Evolutionary conservation across 768 basidiomycete genomes (phyloP).

Genomic region (Gymnopilus dilepis): DNA sequence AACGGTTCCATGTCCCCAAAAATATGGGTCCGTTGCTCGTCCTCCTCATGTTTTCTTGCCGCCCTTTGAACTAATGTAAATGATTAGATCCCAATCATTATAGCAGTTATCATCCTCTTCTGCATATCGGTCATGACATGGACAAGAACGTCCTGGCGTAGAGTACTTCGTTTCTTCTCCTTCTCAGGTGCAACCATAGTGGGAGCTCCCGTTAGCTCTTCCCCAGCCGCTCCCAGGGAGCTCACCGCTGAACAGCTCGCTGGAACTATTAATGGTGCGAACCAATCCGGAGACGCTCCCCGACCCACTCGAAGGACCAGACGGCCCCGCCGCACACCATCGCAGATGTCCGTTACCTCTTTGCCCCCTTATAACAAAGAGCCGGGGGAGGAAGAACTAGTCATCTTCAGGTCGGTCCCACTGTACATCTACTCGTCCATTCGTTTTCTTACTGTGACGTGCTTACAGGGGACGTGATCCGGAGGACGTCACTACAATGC

Average conservation of each 20-base stretch:
- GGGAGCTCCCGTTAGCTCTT: constrained; percentile 5
- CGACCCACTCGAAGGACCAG: constrained; percentile 39
- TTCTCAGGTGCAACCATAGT: constrained; percentile 13
- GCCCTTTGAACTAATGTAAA: neutral
- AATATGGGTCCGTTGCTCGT: constrained; percentile 22
- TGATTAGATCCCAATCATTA: constrained; percentile 34
- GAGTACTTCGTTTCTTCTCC: constrained; percentile 11
- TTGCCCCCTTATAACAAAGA: constrained; percentile 85
- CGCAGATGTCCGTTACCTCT: constrained; percentile 79
- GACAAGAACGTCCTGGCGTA: constrained; percentile 19
- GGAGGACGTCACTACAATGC: constrained; percentile 55
- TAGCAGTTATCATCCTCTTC: constrained; percentile 34
- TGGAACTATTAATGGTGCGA: constrained; percentile 44
- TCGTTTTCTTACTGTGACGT: neutral
- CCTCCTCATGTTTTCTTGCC: neutral
- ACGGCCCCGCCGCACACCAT: constrained; percentile 66
- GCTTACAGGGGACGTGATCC: constrained; percentile 54
- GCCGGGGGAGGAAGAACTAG: constrained; percentile 82
- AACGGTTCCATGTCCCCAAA: constrained; percentile 12
- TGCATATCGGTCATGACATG: constrained; percentile 25
- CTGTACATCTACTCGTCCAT: neutral
- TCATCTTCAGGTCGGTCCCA: constrained; percentile 55
- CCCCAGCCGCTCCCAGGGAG: constrained; percentile 27
- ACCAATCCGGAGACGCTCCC: constrained; percentile 26
- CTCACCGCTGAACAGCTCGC: constrained; percentile 65